phyloP scores from a whole-genome alignment of 345 rosid genomes.

The Psidium guajava region DNA sequence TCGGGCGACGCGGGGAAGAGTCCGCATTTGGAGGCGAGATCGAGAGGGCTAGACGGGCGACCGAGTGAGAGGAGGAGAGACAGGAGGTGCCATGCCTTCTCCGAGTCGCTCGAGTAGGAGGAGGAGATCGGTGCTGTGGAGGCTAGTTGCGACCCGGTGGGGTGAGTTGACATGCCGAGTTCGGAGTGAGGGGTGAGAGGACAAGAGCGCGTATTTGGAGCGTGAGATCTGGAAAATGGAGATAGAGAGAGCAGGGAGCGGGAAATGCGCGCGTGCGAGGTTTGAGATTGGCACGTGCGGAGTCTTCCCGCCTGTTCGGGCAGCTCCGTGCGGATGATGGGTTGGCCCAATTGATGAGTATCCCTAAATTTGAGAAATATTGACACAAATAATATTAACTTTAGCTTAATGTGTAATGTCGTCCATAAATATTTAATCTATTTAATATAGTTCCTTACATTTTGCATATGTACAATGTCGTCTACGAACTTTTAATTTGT shows the following conservation, averaged over 20 bases:
- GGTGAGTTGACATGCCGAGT: constrained; percentile 15
- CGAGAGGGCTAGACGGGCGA: constrained; percentile 23
- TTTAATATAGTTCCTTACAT: fast-evolving
- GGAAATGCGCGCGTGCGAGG: not conserved
- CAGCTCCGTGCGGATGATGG: not conserved
- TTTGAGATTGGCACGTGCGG: constrained; percentile 21
- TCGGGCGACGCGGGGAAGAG: constrained; percentile 27
- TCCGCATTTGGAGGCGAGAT: constrained; percentile 27
- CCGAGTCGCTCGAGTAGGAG: constrained; percentile 4
- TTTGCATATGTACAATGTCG: no score
- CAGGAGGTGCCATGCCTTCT: constrained; percentile 50
- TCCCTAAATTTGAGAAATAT: not conserved
- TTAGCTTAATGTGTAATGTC: not conserved
- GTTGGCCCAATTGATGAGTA: not conserved
- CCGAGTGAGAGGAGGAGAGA: constrained; percentile 37
- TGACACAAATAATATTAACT: fast-evolving
- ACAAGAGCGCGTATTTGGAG: not conserved
- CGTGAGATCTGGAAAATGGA: not conserved
- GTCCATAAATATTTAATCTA: fast-evolving
- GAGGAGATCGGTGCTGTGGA: not conserved
- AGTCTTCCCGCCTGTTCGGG: constrained; percentile 7
- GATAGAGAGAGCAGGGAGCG: not conserved
- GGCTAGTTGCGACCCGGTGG: not conserved
- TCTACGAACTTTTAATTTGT: no score
- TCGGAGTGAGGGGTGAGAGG: not conserved